These are phyloP conservation scores for Phytophthora ramorum DNA, from an alignment of 352 stramenopile genomes.

Conservation along the genomic window DNA sequence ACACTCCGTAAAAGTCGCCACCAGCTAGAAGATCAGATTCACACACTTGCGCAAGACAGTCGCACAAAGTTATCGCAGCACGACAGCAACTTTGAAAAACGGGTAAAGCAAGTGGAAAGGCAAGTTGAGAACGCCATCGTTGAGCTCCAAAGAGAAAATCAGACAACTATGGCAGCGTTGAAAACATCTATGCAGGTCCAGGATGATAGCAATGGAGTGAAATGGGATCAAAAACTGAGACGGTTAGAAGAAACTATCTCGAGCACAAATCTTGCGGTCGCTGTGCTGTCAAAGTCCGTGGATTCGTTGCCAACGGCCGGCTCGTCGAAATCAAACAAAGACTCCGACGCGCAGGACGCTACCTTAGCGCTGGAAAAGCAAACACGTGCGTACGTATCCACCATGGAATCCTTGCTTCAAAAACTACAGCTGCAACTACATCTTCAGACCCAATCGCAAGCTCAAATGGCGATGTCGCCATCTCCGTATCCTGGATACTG, in stretches of 20 bases:
- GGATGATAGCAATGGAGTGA: conserved; percentile 6
- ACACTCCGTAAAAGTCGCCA: conserved; percentile 52
- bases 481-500: conserved; percentile 39
- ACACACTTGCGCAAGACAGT: conserved; percentile 45
- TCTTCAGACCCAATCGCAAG: conserved; percentile 37
- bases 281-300: conserved; percentile 27
- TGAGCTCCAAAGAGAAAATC: conserved; percentile 25
- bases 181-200: conserved; percentile 18
- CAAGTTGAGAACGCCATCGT: conserved; percentile 13
- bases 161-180: conserved; percentile 15
- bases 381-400: conserved; percentile 41
- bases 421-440: conserved; percentile 78
- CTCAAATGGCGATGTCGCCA: conserved; percentile 26
- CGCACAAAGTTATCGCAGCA: conserved; percentile 41
- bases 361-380: conserved; percentile 43
- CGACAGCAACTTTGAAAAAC: conserved; percentile 41
- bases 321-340: conserved; percentile 12
- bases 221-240: conserved; percentile 36
- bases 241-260: conserved; percentile 36
- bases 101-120: conserved; percentile 43
- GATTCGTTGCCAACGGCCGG: not conserved
- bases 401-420: conserved; percentile 65
- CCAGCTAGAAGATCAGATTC: conserved; percentile 57
- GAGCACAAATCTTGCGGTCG: conserved; percentile 20
- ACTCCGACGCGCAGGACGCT: conserved; percentile 12